Conservation (phyloP, 2,329 filamentous ascomycete species). For the Aspergillus quadricinctus region DNA sequence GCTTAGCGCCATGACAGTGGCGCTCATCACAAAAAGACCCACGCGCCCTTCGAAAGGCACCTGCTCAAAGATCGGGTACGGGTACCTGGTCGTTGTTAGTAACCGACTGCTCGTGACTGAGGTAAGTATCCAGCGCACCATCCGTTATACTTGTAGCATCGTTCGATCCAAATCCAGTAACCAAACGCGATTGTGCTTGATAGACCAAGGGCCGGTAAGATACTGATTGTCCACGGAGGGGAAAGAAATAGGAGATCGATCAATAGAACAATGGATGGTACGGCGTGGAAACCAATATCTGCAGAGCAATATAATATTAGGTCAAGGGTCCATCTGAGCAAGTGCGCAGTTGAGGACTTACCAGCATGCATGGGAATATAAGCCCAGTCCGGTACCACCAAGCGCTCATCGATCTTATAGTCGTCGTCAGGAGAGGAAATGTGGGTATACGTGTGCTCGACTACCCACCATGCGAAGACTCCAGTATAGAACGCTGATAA, state of each 20-base stretch:
- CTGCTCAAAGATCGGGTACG: conserved; percentile 77
- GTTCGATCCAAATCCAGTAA: conserved; percentile 64
- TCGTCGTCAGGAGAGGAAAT: conserved; percentile 1
- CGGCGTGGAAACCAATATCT: conserved; percentile 48
- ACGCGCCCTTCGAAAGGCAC: conserved; percentile 63
- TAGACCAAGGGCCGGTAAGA: conserved; percentile 47
- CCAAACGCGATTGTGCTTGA: conserved; percentile 50
- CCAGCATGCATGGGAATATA: conserved; percentile 35
- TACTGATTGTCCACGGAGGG: conserved; percentile 57
- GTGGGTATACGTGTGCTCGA: too few relatives aligned
- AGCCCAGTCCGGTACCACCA: conserved; percentile 48
- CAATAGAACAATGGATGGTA: conserved; percentile 51
- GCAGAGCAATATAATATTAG: conserved; percentile 2
- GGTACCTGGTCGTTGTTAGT: conserved; percentile 56
- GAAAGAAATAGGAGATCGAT: conserved; percentile 55
- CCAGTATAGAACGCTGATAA: conserved; percentile 61
- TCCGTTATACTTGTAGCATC: conserved; percentile 55
- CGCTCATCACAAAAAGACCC: conserved; percentile 65
- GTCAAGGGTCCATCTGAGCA: not conserved
- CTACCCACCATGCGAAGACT: conserved; percentile 46
- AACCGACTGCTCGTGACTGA: not conserved
- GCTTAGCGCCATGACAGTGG: conserved; percentile 65
- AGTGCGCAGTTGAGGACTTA: conserved; percentile 14
- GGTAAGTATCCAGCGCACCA: conserved; percentile 44
- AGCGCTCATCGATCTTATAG: conserved; percentile 38